Evolutionary conservation across 768 basidiomycete genomes (phyloP).

Genomic region (Mycena alexandri): DNA sequence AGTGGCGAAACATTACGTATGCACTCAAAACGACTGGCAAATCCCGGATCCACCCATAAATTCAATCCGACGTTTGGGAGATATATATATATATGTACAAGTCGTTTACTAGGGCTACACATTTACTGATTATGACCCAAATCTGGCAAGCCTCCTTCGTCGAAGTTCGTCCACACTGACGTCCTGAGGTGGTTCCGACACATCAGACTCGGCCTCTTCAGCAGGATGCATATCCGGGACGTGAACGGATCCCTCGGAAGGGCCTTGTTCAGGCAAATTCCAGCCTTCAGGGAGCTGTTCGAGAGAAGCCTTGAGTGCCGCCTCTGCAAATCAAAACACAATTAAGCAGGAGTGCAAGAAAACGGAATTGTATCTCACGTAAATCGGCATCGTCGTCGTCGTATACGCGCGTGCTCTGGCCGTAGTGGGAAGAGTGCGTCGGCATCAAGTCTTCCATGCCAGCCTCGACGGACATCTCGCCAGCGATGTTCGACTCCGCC

Average conservation of each 20-base stretch:
- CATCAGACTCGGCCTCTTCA: slow-evolving; percentile 1
- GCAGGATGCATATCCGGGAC: slow-evolving; percentile 19
- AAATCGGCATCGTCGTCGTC: slow-evolving; percentile 92
- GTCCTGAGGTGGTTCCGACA: slow-evolving; percentile 6
- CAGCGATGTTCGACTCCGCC: slow-evolving; percentile 35
- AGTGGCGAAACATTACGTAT: too few relatives aligned
- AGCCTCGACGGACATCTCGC: slow-evolving; percentile 41
- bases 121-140: slow-evolving; percentile 24
- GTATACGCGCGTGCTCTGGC: slow-evolving; percentile 61
- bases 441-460: slow-evolving; percentile 35
- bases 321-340: slow-evolving; percentile 53
- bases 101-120: background rate
- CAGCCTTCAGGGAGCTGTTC: slow-evolving; percentile 71
- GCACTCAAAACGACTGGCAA: too few relatives aligned
- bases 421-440: slow-evolving; percentile 19
- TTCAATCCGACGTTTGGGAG: too few relatives aligned
- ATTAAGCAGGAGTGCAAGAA: background rate
- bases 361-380: slow-evolving; percentile 44
- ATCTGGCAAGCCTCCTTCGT: slow-evolving; percentile 36
- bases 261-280: slow-evolving; percentile 48
- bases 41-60: too few relatives aligned
- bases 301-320: slow-evolving; percentile 87
- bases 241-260: background rate
- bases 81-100: too few relatives aligned
- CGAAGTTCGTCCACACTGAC: slow-evolving; percentile 37